Conservation (phyloP, 805 yeast genomes). For the Candida pseudofarinosa region DNA sequence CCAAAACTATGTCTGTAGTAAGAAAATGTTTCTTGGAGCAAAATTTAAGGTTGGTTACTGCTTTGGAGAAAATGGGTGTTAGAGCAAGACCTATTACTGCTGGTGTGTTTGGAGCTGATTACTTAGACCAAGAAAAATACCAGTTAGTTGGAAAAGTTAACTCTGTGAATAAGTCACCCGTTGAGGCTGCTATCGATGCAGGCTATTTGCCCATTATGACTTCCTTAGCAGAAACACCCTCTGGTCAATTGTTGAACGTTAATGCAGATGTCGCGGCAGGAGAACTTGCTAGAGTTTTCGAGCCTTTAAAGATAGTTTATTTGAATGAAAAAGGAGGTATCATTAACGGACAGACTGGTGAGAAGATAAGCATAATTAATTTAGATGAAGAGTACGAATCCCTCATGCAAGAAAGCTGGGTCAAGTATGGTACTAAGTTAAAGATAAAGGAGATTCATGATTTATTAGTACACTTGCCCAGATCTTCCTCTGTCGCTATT, state of each 20-base stretch:
- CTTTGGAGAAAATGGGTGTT: conserved; percentile 93
- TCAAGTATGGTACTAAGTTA: conserved; percentile 95
- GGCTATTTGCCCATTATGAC: conserved; percentile 97
- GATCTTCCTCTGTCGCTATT: conserved; percentile 97
- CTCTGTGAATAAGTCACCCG: conserved; percentile 76
- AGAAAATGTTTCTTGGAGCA: conserved; percentile 94
- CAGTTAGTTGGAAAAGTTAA: conserved; percentile 88
- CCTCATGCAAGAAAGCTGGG: conserved; percentile 93
- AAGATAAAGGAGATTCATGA: conserved; percentile 96
- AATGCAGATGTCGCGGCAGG: conserved; percentile 99
- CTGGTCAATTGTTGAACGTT: conserved; percentile 94
- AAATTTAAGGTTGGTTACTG: conserved; percentile 90
- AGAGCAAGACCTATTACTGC: conserved; percentile 98
- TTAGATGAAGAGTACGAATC: conserved; percentile 94
- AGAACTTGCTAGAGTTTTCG: conserved; percentile 92
- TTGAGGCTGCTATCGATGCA: conserved; percentile 91
- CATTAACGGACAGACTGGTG: conserved; percentile 86
- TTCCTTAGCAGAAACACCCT: conserved; percentile 92
- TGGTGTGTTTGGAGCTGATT: conserved; percentile 93
- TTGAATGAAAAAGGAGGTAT: conserved; percentile 98
- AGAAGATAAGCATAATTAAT: conserved; percentile 84
- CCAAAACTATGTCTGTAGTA: conserved; percentile 92
- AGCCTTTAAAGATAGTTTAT: conserved; percentile 94
- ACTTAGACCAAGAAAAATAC: conserved; percentile 85
- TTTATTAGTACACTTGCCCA: conserved; percentile 86